Percentiles rank a stretch among this genome's conserved stretches.
phyloP scores from a whole-genome alignment of 106 monocot genomes.

The Vanilla planifolia region DNA sequence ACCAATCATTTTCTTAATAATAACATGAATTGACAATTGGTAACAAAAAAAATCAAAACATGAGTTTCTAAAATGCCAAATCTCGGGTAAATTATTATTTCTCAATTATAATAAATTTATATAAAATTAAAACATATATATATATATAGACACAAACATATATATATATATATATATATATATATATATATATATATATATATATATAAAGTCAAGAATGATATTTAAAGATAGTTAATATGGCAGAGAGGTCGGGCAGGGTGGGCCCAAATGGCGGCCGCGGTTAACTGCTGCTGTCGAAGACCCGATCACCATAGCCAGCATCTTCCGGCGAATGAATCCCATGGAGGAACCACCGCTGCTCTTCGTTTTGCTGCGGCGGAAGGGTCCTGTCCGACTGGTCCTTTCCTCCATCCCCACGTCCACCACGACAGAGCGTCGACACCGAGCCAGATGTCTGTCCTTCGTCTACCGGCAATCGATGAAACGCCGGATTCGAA shows the following conservation, averaged over 20 bases:
- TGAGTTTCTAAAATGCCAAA: too few species aligned
- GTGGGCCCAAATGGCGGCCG: not conserved
- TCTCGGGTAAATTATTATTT: too few species aligned
- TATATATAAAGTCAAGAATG: too few species aligned
- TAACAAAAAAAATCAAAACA: too few species aligned
- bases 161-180: too few species aligned
- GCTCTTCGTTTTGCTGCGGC: not conserved
- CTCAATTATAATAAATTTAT: too few species aligned
- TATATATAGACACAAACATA: too few species aligned
- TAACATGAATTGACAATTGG: too few species aligned
- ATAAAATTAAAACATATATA: too few species aligned
- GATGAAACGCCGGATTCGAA: constrained; percentile 39
- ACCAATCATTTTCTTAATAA: too few species aligned
- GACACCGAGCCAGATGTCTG: constrained; percentile 38
- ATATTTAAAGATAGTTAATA: not conserved
- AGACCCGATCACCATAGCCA: not conserved
- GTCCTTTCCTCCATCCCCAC: constrained; percentile 1
- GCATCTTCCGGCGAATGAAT: not conserved
- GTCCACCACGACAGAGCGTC: constrained; percentile 8
- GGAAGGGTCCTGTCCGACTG: not conserved
- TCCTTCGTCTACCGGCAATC: constrained; percentile 51
- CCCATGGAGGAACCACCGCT: not conserved
- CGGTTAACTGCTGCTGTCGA: not conserved
- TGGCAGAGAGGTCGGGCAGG: not conserved
- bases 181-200: too few species aligned